Evolutionary conservation across 192 early-diverging fungal species (phyloP).

Genomic region (Chytriomyces sp.): DNA sequence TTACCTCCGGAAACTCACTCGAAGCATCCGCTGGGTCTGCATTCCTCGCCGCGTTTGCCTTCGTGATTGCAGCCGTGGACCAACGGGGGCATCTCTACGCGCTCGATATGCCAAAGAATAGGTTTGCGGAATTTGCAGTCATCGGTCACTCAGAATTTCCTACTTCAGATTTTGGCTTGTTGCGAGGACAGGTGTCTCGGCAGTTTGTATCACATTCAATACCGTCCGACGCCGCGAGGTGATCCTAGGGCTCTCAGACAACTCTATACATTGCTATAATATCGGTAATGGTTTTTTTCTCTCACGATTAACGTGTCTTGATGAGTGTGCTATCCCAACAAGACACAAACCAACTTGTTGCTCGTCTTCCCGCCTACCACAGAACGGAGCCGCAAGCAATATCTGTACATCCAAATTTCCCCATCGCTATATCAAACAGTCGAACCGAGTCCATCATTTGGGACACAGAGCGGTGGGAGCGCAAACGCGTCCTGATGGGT

Average conservation of each 20-base stretch:
- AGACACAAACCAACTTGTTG: constrained; percentile 51
- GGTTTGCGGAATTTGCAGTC: constrained; percentile 18
- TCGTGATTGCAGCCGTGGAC: constrained; percentile 46
- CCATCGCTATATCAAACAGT: constrained; percentile 41
- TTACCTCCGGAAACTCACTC: background rate
- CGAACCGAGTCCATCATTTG: constrained; percentile 50
- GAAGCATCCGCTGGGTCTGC: background rate
- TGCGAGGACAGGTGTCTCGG: constrained; percentile 47
- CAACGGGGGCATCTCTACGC: constrained; percentile 49
- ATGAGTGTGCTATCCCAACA: background rate
- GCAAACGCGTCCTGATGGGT: constrained; percentile 46
- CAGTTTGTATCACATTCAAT: constrained; percentile 48
- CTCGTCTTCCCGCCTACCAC: constrained; percentile 49
- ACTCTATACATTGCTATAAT: constrained; percentile 56
- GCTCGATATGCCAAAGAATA: constrained; percentile 52
- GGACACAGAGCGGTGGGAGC: constrained; percentile 56
- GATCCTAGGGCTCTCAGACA: constrained; percentile 49
- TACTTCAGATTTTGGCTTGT: constrained; percentile 47
- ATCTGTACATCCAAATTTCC: constrained; percentile 46
- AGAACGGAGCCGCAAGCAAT: constrained; percentile 23
- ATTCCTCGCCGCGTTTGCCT: constrained; percentile 16
- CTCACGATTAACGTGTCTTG: background rate
- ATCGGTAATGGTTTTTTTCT: constrained; percentile 37
- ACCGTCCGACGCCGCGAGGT: constrained; percentile 45
- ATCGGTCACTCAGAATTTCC: background rate